Conservation (phyloP, 768 basidiomycete genomes). For the Galerina marginata region DNA sequence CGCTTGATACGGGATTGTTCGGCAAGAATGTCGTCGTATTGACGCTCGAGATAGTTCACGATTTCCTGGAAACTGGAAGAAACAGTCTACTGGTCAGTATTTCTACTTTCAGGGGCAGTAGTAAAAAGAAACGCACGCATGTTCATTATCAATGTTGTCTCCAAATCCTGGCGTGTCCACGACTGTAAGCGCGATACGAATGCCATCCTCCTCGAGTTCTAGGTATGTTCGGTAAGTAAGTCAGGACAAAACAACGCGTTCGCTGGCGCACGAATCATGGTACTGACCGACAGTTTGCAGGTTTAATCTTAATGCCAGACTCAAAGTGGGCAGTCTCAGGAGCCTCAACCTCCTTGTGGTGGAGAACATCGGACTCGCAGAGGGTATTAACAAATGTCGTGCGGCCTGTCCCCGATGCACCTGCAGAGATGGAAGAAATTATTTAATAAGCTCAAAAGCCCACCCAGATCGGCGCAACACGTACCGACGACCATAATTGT, state of each 20-base stretch:
- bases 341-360: slow-evolving; percentile 66
- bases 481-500: slow-evolving; percentile 89
- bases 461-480: slow-evolving; percentile 32
- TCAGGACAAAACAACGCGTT: background rate
- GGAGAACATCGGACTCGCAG: slow-evolving; percentile 78
- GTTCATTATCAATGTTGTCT: slow-evolving; percentile 89
- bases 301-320: slow-evolving; percentile 79
- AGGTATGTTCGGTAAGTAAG: slow-evolving; percentile 7
- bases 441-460: slow-evolving; percentile 2
- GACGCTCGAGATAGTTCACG: slow-evolving; percentile 83
- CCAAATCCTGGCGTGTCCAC: slow-evolving; percentile 95
- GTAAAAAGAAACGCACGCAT: slow-evolving; percentile 58
- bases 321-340: slow-evolving; percentile 81
- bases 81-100: no score
- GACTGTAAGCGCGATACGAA: slow-evolving; percentile 87
- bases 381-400: slow-evolving; percentile 95
- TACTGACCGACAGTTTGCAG: slow-evolving; percentile 77
- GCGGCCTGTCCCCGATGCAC: slow-evolving; percentile 85
- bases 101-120: background rate
- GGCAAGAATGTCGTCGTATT: slow-evolving; percentile 92
- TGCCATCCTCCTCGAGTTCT: slow-evolving; percentile 93
- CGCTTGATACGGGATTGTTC: slow-evolving; percentile 90
- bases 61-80: slow-evolving; percentile 82
- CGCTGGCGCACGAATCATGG: background rate
- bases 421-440: slow-evolving; percentile 41